Evolutionary conservation across 2,329 filamentous ascomycete genomes (phyloP).

Genomic region (Paraphaeosphaeria minitans): DNA sequence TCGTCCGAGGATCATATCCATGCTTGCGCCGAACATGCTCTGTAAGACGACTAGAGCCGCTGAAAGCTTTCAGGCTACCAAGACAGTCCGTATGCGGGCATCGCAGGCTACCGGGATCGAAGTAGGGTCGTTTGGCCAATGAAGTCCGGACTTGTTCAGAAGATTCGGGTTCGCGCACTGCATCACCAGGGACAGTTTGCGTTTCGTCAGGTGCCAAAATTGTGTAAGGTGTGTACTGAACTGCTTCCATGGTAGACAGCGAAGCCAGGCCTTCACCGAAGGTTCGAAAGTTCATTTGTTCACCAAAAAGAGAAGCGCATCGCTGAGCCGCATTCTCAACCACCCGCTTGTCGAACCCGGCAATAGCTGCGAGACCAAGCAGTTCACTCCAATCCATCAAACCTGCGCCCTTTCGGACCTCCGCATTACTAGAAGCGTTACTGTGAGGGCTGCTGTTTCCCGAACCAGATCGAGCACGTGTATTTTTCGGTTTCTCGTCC

Average conservation of each 20-base stretch:
- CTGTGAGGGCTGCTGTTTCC: constrained; percentile 16
- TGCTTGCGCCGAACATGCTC: constrained; percentile 57
- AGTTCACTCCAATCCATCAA: constrained; percentile 80
- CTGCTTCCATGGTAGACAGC: constrained; percentile 29
- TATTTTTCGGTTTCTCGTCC: not conserved
- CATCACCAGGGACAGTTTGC: not conserved
- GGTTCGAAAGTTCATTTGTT: constrained; percentile 69
- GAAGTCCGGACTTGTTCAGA: not conserved
- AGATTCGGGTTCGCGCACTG: not conserved
- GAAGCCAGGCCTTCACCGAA: constrained; percentile 52
- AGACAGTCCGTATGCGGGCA: constrained; percentile 44
- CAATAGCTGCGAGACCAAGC: constrained; percentile 75
- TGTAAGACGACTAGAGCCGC: constrained; percentile 35
- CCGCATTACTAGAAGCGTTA: constrained; percentile 16
- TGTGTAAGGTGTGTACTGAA: constrained; percentile 43
- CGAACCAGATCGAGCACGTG: constrained; percentile 23
- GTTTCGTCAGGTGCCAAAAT: constrained; percentile 22
- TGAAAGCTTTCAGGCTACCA: constrained; percentile 32
- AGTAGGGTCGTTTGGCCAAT: constrained; percentile 32
- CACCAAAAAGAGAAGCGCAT: constrained; percentile 75
- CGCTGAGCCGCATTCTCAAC: constrained; percentile 73
- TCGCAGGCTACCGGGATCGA: constrained; percentile 29
- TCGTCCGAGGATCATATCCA: constrained; percentile 46
- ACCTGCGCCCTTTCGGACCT: constrained; percentile 20
- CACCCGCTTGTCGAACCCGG: constrained; percentile 68